A percentile compares a stretch with the other conserved stretches of the same genome.
Conservation (phyloP, 805 yeast species). For the Komagataella ulmi region DNA sequence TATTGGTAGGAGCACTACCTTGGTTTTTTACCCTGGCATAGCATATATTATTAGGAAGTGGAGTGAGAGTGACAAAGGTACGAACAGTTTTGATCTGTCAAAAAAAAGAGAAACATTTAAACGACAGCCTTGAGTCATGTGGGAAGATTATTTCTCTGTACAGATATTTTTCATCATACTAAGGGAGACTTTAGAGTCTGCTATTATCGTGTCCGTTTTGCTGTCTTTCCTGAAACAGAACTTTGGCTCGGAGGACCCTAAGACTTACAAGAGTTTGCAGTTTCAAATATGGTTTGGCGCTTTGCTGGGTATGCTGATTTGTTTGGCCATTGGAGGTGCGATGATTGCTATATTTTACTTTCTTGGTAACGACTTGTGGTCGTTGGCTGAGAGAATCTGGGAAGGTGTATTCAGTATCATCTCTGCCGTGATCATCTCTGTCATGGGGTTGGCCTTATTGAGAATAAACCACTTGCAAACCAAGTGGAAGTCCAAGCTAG, state of each 20-base stretch:
- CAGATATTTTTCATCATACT: slow-evolving; percentile 64
- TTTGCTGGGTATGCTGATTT: slow-evolving; percentile 49
- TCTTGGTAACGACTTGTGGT: slow-evolving; percentile 79
- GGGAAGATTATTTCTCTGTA: slow-evolving; percentile 47
- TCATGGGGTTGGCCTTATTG: slow-evolving; percentile 77
- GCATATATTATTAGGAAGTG: too few relatives aligned
- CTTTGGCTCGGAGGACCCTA: slow-evolving; percentile 21
- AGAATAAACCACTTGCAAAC: slow-evolving; percentile 71
- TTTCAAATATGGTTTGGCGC: slow-evolving; percentile 82
- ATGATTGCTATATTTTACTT: slow-evolving; percentile 61
- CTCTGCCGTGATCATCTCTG: slow-evolving; percentile 66
- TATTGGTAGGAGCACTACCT: not conserved
- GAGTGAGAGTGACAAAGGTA: not conserved
- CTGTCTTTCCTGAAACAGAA: slow-evolving; percentile 60
- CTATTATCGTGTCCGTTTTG: slow-evolving; percentile 62
- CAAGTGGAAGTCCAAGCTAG: slow-evolving; percentile 57
- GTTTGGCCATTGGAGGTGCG: slow-evolving; percentile 59
- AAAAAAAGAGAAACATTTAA: too few relatives aligned
- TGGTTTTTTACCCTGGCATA: too few relatives aligned
- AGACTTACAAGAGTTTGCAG: slow-evolving; percentile 29
- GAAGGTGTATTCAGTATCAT: slow-evolving; percentile 74
- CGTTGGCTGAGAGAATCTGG: slow-evolving; percentile 78
- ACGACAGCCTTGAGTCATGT: slow-evolving; percentile 7
- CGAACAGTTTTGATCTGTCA: not conserved
- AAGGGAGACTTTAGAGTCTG: slow-evolving; percentile 64